Percentiles rank a stretch among this genome's conserved stretches.
phyloP scores from a whole-genome alignment of 805 yeast species.

The Starmerella ratchasimensis region DNA sequence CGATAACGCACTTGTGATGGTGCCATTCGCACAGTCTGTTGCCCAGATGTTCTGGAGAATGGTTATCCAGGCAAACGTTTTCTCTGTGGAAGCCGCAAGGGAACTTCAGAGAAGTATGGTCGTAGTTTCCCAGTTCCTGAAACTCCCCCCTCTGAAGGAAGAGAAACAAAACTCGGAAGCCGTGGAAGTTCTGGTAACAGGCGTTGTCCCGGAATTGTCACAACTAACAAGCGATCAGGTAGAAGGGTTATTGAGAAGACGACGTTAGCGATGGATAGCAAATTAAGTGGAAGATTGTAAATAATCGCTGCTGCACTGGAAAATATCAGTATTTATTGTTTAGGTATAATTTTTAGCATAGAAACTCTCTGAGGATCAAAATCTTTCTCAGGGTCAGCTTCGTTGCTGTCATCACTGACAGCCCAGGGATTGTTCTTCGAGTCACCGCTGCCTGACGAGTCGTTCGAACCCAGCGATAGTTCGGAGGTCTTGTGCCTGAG shows the following conservation, averaged over 20 bases:
- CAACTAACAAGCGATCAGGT: slow-evolving; percentile 3
- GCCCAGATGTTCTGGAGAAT: slow-evolving; percentile 29
- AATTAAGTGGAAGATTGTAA: background rate
- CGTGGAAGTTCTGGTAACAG: slow-evolving; percentile 2
- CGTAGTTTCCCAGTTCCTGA: slow-evolving; percentile 22
- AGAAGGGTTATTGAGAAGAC: slow-evolving; percentile 1
- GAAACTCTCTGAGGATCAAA: slow-evolving; percentile 13
- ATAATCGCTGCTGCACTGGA: background rate
- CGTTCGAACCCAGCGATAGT: no score
- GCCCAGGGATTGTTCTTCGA: slow-evolving; percentile 8
- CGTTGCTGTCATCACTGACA: slow-evolving; percentile 8
- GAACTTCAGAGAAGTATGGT: slow-evolving; percentile 27
- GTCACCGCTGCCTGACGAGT: no score
- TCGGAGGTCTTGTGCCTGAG: no score
- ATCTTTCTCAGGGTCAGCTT: slow-evolving; percentile 5
- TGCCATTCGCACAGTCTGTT: slow-evolving; percentile 23
- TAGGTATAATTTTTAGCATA: slow-evolving; percentile 14
- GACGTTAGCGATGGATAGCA: no score
- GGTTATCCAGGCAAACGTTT: slow-evolving; percentile 30
- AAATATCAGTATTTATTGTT: background rate
- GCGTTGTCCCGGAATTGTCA: background rate
- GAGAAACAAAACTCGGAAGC: slow-evolving; percentile 4
- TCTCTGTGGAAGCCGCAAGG: slow-evolving; percentile 27
- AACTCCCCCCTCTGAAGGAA: slow-evolving; percentile 1
- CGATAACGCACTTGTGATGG: slow-evolving; percentile 24